Evolutionary conservation across 805 yeast species (phyloP), one percentile per base, ranked within the genome.

Genomic region (Barnettozyma sp.): DNA sequence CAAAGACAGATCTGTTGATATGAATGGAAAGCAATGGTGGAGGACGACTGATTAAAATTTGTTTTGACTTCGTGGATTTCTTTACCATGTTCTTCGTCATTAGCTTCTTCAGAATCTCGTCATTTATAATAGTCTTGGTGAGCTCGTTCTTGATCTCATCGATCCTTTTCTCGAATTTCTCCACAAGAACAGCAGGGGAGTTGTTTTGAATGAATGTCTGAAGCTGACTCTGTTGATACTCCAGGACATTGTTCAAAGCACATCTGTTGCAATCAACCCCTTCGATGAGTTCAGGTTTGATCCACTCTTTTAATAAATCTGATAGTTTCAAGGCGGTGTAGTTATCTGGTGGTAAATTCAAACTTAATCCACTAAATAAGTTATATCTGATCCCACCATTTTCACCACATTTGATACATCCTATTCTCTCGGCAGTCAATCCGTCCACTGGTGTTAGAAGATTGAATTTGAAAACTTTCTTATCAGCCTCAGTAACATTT

Each of bases 221-320:
- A 24, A 60, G 38, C 42, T 70, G 70, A 12, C 56, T 63, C 14
- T 48, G 34, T 22, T 80, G 58, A 43, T 69, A 76, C n/a, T 65
- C 68, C 34, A 59, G 61, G 10, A 83, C 78, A 40, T 77, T 78
- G 20, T 58, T 57, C 45, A 90, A 65, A 3, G 94, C 90, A 65
- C 97, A 90, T 50, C 97, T 70, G 52, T 88, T 86, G 64, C 98
- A 90, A 58, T 87, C 90, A 24, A 90, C 98, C 30, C 87, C 95
- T 46, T 85, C 88, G 40, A 90, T 87, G 16, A 82, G 74, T 54
- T 90, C 98, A 26, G 88, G 84, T 38, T 73, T 69, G 6, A 68
- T 73, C 85, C 87, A 84, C 28, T 76, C 74, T 30, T 69, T 63
- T 42, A 84, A 57, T 35, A 83, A 63, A 13, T 70, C 75, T 5